These are phyloP conservation scores for Metschnikowia matae DNA, from an alignment of 805 yeast genomes.

Conservation along the genomic window DNA sequence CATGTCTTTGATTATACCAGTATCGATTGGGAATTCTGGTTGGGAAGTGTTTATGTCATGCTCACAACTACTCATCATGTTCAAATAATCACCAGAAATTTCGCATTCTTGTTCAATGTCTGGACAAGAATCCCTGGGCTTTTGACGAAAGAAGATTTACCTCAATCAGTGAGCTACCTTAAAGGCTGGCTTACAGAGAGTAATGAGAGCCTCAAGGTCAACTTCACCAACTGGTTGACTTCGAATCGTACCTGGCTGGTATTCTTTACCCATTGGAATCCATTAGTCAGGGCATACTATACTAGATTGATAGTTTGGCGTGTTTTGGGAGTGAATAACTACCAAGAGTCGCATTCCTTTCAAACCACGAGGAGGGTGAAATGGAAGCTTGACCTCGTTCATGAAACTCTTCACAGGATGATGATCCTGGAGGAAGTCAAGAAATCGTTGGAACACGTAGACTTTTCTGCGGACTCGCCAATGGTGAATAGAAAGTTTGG, in stretches of 20 bases:
- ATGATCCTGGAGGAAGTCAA: neutral
- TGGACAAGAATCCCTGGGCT: conserved; percentile 65
- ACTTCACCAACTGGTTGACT: conserved; percentile 53
- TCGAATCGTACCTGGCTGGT: conserved; percentile 47
- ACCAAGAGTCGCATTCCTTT: conserved; percentile 31
- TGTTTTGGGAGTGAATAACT: conserved; percentile 42
- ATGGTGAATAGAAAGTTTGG: conserved; percentile 47
- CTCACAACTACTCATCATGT: conserved; percentile 55
- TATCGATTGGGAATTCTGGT: conserved; percentile 78
- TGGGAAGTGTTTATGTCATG: conserved; percentile 54
- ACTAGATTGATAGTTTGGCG: conserved; percentile 67
- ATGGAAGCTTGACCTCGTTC: conserved; percentile 27
- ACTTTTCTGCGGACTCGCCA: conserved; percentile 36
- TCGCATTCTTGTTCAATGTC: conserved; percentile 64
- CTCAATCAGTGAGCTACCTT: conserved; percentile 6
- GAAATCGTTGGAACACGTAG: conserved; percentile 8
- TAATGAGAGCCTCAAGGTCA: conserved; percentile 43
- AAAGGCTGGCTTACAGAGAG: conserved; percentile 38
- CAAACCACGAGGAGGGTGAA: conserved; percentile 29
- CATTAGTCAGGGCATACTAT: conserved; percentile 68
- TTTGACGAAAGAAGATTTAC: conserved; percentile 12
- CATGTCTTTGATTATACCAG: conserved; percentile 25
- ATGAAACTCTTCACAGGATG: conserved; percentile 9
- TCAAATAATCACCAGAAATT: conserved; percentile 56
- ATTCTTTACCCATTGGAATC: conserved; percentile 75